These are phyloP conservation scores for Zalerion maritima DNA, from an alignment of 495 filamentous ascomycete species.

Conservation along the genomic window DNA sequence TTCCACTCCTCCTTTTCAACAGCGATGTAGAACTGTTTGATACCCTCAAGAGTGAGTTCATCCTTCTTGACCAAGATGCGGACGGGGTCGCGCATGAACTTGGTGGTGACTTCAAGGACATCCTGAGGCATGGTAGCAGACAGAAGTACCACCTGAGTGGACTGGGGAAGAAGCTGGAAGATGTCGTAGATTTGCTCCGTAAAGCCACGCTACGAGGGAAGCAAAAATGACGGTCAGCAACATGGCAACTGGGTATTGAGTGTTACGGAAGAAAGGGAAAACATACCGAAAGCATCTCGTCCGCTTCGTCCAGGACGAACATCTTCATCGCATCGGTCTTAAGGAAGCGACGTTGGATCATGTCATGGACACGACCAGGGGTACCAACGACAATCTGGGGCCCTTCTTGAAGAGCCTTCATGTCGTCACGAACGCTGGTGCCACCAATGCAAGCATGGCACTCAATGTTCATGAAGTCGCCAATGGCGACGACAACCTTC, in stretches of 20 bases:
- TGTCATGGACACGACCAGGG: slow-evolving; percentile 93
- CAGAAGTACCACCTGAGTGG: slow-evolving; percentile 93
- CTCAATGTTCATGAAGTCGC: slow-evolving; percentile 98
- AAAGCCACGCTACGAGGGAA: slow-evolving; percentile 63
- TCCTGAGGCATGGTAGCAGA: slow-evolving; percentile 98
- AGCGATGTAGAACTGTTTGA: slow-evolving; percentile 99
- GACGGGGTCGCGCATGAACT: slow-evolving; percentile 99
- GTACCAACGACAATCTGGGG: slow-evolving; percentile 95
- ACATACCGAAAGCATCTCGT: slow-evolving; percentile 93
- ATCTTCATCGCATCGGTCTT: slow-evolving; percentile 97
- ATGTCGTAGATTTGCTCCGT: slow-evolving; percentile 99
- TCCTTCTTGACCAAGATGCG: slow-evolving; percentile 99
- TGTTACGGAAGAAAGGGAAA: slow-evolving; percentile 2
- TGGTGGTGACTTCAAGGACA: slow-evolving; percentile 97
- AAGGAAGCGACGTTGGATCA: slow-evolving; percentile 93
- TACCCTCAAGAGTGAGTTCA: slow-evolving; percentile 95
- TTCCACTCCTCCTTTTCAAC: slow-evolving; percentile 99
- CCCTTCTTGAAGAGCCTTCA: slow-evolving; percentile 88
- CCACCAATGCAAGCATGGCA: slow-evolving; percentile 99
- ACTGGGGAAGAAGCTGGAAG: slow-evolving; percentile 93
- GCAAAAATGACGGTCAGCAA: not conserved
- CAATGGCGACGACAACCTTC: slow-evolving; percentile 94
- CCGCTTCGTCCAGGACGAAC: slow-evolving; percentile 97
- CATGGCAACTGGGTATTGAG: not conserved
- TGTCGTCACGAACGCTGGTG: slow-evolving; percentile 94